Conservation (phyloP, 2,329 filamentous ascomycete species). For the Fusarium nurragi region DNA sequence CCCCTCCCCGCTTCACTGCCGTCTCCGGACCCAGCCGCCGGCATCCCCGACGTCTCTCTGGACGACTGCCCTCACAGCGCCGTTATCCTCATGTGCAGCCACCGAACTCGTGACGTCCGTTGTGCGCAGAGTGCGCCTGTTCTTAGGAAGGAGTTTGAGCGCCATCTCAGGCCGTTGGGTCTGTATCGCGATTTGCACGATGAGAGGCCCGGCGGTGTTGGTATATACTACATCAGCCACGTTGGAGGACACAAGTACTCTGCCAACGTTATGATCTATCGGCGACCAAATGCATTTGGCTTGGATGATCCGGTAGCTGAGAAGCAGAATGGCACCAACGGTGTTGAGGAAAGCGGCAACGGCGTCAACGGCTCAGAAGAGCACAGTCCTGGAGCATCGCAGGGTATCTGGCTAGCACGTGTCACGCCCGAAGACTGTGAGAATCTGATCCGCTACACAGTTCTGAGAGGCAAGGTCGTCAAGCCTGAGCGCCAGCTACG, state of each 20-base stretch:
- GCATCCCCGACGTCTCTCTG: conserved; percentile 47
- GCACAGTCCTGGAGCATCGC: conserved; percentile 70
- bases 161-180: conserved; percentile 84
- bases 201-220: conserved; percentile 88
- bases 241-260: conserved; percentile 97
- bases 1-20: conserved; percentile 51
- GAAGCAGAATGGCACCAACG: conserved; percentile 44
- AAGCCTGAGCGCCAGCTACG: conserved; percentile 87
- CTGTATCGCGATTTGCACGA: conserved; percentile 89
- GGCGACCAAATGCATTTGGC: conserved; percentile 68
- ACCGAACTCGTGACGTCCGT: conserved; percentile 91
- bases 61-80: conserved; percentile 79
- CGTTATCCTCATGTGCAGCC: conserved; percentile 92
- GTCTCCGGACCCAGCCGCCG: conserved; percentile 43
- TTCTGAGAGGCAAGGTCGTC: conserved; percentile 92
- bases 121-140: conserved; percentile 95
- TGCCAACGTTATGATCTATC: conserved; percentile 93
- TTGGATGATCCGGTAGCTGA: conserved; percentile 54
- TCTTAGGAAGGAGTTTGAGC: conserved; percentile 86
- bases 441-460: conserved; percentile 87
- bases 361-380: conserved; percentile 34
- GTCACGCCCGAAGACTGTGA: conserved; percentile 90
- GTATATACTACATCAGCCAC: conserved; percentile 95
- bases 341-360: conserved; percentile 34
- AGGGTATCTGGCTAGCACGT: conserved; percentile 93